A percentile compares a stretch with the other conserved stretches of the same genome.
These are phyloP conservation scores for Aspergillus sp. DNA, from an alignment of 2,329 filamentous ascomycete genomes.

Conservation along the genomic window DNA sequence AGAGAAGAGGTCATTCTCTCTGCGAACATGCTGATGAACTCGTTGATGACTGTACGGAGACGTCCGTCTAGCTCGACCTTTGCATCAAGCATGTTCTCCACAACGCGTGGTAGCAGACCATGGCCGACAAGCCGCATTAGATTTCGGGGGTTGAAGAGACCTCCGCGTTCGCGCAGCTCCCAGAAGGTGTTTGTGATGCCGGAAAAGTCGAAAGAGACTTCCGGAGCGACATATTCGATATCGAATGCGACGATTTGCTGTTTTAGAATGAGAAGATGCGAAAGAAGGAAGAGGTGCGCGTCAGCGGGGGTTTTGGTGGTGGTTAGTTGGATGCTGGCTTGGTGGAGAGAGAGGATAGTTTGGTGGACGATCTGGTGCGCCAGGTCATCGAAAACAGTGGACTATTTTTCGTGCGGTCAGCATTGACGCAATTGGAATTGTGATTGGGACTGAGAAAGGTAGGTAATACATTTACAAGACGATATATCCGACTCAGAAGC, in stretches of 20 bases:
- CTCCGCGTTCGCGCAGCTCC: conserved; percentile 57
- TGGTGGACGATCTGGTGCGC: conserved; percentile 80
- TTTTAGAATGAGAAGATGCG: conserved; percentile 88
- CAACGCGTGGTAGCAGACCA: conserved; percentile 55
- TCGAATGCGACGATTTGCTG: conserved; percentile 94
- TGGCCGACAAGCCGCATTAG: conserved; percentile 52
- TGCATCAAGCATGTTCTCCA: conserved; percentile 64
- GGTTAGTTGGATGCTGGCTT: conserved; percentile 64
- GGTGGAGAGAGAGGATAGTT: conserved; percentile 73
- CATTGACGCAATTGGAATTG: not conserved
- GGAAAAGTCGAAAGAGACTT: conserved; percentile 60
- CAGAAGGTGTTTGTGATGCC: conserved; percentile 58
- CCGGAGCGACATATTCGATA: conserved; percentile 66
- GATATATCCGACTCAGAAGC: conserved; percentile 61
- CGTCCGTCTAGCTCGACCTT: conserved; percentile 60
- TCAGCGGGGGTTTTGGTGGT: conserved; percentile 58
- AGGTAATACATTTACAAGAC: conserved; percentile 53
- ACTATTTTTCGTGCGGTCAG: conserved; percentile 33
- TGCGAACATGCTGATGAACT: conserved; percentile 55
- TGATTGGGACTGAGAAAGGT: not conserved
- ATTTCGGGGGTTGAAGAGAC: conserved; percentile 57
- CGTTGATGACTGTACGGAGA: conserved; percentile 55
- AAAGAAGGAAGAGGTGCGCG: conserved; percentile 84
- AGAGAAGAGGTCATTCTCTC: conserved; percentile 47
- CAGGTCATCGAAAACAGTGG: conserved; percentile 62